phyloP scores from a whole-genome alignment of 1,139 yeast genomes.

The Debaryomyces coudertii region DNA sequence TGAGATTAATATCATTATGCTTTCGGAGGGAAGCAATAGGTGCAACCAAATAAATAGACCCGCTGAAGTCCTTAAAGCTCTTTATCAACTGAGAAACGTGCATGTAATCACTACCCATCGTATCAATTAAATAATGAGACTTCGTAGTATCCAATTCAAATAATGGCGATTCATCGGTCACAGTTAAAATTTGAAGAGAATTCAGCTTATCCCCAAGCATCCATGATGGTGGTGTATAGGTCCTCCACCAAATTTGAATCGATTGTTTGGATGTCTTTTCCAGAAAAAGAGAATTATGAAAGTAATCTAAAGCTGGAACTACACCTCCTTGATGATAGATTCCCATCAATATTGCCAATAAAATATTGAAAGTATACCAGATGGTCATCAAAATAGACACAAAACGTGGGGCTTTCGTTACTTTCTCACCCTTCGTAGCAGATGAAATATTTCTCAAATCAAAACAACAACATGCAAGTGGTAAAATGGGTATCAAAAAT shows the following conservation, averaged over 20 bases:
- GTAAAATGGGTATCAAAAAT: constrained; percentile 77
- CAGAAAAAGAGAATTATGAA: constrained; percentile 20
- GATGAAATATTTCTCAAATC: constrained; percentile 34
- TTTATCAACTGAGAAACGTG: neutral
- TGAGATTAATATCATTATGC: constrained; percentile 16
- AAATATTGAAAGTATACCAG: constrained; percentile 70
- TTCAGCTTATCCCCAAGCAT: constrained; percentile 50
- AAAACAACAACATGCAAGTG: constrained; percentile 67
- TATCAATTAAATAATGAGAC: constrained; percentile 43
- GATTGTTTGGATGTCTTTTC: constrained; percentile 12
- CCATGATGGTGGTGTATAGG: constrained; percentile 94
- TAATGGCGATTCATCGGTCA: constrained; percentile 18
- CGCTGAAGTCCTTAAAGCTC: constrained; percentile 11
- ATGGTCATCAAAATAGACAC: constrained; percentile 30
- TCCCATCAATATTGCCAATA: constrained; percentile 72
- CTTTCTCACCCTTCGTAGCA: constrained; percentile 1
- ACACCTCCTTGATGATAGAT: constrained; percentile 89
- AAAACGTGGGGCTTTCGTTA: constrained; percentile 8
- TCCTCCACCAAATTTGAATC: constrained; percentile 85
- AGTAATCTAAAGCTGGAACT: constrained; percentile 59
- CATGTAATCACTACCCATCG: constrained; percentile 56
- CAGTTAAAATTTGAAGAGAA: constrained; percentile 22
- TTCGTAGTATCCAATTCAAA: constrained; percentile 10
- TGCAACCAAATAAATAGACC: constrained; percentile 39
- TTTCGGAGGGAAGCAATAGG: constrained; percentile 51